Evolutionary conservation across 2,329 filamentous ascomycete genomes (phyloP), one percentile per base, ranked within the genome.

Genomic region (Cladosporium sp.): DNA sequence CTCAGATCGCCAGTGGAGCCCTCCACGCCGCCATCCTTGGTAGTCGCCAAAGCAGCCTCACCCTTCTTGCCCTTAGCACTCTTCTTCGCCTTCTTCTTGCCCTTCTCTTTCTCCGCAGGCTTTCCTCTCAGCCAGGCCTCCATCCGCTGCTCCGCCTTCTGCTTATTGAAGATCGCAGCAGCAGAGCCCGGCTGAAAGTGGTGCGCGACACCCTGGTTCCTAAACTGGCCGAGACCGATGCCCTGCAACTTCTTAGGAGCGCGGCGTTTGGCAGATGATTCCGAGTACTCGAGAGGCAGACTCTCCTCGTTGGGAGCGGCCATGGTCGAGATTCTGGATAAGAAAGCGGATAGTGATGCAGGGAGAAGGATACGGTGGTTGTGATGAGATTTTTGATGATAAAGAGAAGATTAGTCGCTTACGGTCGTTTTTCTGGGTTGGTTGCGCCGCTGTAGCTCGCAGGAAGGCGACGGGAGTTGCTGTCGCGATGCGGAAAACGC

Each of bases 151-250:
- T 58, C 55, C 6, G 21, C 21, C 38, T 30, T 32, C 38, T 59
- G 15, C 26, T 32, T n/a, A 30, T 30, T 15, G 1, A 59, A 28
- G 3, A 38, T 26, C 14, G 11, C 57, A 30, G 38, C 34, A 41
- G 57, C 57, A 28, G 57, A 59, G 21, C 18, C 24, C 7, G 57
- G 57, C 8, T 26, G 57, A 6, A 59, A 36, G 14, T 59, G 24
- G 24, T n/a, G 57, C 57, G 18, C 21, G 5, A 18, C 57, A 7
- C 34, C 36, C 24, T n/a, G 57, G 3, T 7, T 30, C 26, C 2
- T 47, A 14, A 59, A 59, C 26, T 21, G 57, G 5, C n/a, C 57
- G 36, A 59, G 12, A 12, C 57, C 57, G 15, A 59, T 47, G 57
- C 30, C 12, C 15, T 47, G 57, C 36, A 44, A 15, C 15, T 41